phyloP scores from a whole-genome alignment of 2,329 filamentous ascomycete species.

The Neofusicoccum parvum region DNA sequence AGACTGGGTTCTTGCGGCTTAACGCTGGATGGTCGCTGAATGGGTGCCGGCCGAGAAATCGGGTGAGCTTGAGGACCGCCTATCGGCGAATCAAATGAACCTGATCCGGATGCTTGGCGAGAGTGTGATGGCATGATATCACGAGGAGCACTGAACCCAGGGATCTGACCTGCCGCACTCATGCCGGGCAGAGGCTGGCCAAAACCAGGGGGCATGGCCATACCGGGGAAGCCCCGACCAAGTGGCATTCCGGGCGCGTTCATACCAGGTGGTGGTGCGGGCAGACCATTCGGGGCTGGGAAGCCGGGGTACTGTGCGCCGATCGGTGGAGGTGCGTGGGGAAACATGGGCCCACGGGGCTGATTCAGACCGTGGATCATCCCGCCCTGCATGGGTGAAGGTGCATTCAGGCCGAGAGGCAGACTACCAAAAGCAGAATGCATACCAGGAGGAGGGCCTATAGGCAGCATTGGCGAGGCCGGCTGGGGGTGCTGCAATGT shows the following conservation, averaged over 20 bases:
- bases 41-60: conserved; percentile 81
- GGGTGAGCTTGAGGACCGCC: conserved; percentile 63
- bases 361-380: conserved; percentile 49
- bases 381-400: conserved; percentile 22
- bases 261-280: conserved; percentile 59
- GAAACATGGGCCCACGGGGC: conserved; percentile 49
- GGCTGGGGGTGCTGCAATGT: conserved; percentile 60
- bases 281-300: conserved; percentile 53
- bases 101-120: conserved; percentile 69
- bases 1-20: conserved; percentile 54
- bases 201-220: conserved; percentile 62
- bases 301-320: conserved; percentile 56
- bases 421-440: conserved; percentile 52
- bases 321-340: conserved; percentile 54
- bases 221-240: conserved; percentile 54
- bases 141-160: conserved; percentile 36
- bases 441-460: conserved; percentile 59
- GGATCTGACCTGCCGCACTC: conserved; percentile 37
- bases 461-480: conserved; percentile 65
- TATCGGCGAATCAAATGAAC: conserved; percentile 57
- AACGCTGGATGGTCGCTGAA: conserved; percentile 80
- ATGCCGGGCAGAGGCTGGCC: conserved; percentile 45
- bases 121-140: conserved; percentile 62
- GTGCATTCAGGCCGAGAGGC: conserved; percentile 52
- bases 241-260: conserved; percentile 63